Evolutionary conservation across 2,329 filamentous ascomycete species (phyloP), one percentile per base, ranked within the genome.

Genomic region (Claviceps humidiphila): DNA sequence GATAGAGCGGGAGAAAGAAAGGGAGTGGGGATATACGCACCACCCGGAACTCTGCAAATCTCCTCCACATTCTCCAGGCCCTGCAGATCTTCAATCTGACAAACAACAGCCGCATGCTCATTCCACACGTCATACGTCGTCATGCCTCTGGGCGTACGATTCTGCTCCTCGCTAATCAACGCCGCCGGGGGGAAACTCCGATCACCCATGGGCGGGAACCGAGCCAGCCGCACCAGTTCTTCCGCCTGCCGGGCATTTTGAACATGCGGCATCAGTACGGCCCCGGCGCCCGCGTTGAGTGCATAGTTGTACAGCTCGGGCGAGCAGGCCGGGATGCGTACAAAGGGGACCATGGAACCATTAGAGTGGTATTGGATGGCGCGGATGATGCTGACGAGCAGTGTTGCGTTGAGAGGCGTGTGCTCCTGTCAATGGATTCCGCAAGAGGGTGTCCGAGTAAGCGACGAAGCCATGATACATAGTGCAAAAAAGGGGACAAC

Each of bases 311-410:
- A n/a, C 40, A 52, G 44, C 46, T 52, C 51, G 14, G 51, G 51
- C 14, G 46, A 37, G 38, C 24, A 48, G 46, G 37, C 39, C 5
- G 49, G 49, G 49, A 51, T 51, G 17, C 51, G 51, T 9, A 49
- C 51, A 44, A 52, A 48, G 20, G 51, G 51, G 13, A 52, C 45
- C 51, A 52, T 52, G 37, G 51, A 44, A 14, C 51, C 51, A 13
- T 26, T 38, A 7, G 51, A 52, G 51, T 48, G 26, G 24, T 48
- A 52, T 7, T 52, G 44, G 34, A 52, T 49, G 13, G 46, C 44
- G n/a, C 51, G 51, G 38, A 49, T 49, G 3, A 45, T 22, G 30
- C 20, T 44, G 17, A 44, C 30, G 42, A 52, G 51, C 3, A 48
- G 38, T 9, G 46, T 49, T 24, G 51, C 37, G 38, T 44, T 49